Evolutionary conservation across 495 filamentous ascomycete genomes (phyloP).

Genomic region (Penicillium verhagenii): DNA sequence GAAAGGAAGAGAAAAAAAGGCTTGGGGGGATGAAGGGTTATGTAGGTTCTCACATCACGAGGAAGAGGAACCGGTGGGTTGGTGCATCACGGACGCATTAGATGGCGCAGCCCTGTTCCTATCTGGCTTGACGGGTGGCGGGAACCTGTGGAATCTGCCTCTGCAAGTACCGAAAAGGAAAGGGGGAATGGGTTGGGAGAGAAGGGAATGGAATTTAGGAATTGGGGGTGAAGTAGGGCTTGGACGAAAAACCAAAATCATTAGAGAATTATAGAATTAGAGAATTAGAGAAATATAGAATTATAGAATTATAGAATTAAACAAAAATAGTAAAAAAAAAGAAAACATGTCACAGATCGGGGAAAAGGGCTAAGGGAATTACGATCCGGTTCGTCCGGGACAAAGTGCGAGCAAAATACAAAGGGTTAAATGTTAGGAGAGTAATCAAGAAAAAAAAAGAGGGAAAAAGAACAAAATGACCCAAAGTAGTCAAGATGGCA

Average conservation of each 20-base stretch:
- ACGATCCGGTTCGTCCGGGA: slow-evolving; percentile 16
- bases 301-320: neutral
- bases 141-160: slow-evolving; percentile 20
- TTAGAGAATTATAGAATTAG: neutral
- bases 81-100: slow-evolving; percentile 16
- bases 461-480: neutral
- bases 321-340: slow-evolving; percentile 1
- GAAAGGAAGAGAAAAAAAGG: neutral
- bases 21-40: slow-evolving; percentile 15
- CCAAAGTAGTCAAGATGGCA: slow-evolving; percentile 11
- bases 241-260: neutral
- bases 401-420: neutral
- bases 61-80: slow-evolving; percentile 11
- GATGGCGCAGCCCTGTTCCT: slow-evolving; percentile 23
- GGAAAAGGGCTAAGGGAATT: neutral
- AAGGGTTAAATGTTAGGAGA: neutral
- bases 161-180: slow-evolving; percentile 12
- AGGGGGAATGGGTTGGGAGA: slow-evolving; percentile 4
- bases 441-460: slow-evolving; percentile 3
- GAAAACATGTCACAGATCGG: neutral
- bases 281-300: neutral
- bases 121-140: slow-evolving; percentile 30
- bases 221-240: neutral
- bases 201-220: slow-evolving; percentile 2
- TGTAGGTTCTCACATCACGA: slow-evolving; percentile 27